Evolutionary conservation across 352 stramenopile species (phyloP).

Genomic region (Phytophthora pini): DNA sequence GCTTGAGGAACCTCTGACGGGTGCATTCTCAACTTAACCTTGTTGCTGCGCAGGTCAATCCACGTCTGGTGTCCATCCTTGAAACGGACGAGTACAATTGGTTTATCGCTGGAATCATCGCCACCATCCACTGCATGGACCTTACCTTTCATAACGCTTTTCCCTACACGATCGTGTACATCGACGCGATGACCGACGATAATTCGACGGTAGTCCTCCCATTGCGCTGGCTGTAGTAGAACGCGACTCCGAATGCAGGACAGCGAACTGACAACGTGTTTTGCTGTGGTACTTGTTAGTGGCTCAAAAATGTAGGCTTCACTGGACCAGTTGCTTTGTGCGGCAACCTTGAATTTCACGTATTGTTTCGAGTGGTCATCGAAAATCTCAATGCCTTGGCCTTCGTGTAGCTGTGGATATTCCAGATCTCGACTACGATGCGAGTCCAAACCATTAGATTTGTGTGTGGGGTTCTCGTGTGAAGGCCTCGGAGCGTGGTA

Average conservation of each 20-base stretch:
- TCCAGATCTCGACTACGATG: slow-evolving; percentile 7
- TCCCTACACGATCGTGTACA: slow-evolving; percentile 30
- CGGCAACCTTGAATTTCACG: slow-evolving; percentile 36
- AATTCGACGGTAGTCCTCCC: slow-evolving; percentile 24
- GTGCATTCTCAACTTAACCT: slow-evolving; percentile 39
- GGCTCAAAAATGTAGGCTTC: slow-evolving; percentile 41
- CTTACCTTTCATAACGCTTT: slow-evolving; percentile 31
- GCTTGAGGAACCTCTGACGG: background rate
- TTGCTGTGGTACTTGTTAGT: background rate
- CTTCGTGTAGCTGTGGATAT: slow-evolving; percentile 21
- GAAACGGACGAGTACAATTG: slow-evolving; percentile 30
- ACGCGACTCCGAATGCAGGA: slow-evolving; percentile 32
- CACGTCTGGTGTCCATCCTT: slow-evolving; percentile 38
- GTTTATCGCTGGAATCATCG: slow-evolving; percentile 6
- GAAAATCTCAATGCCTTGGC: slow-evolving; percentile 39
- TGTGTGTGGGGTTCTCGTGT: slow-evolving; percentile 7
- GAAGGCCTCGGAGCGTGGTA: background rate
- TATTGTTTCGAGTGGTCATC: slow-evolving; percentile 34
- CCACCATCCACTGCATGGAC: slow-evolving; percentile 16
- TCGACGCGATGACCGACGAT: slow-evolving; percentile 37
- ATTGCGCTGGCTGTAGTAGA: slow-evolving; percentile 30
- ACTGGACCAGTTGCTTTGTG: slow-evolving; percentile 9
- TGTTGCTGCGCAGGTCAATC: slow-evolving; percentile 30
- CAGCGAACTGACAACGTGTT: slow-evolving; percentile 17
- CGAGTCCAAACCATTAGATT: slow-evolving; percentile 8